These are phyloP conservation scores for Vigna mungo DNA, from an alignment of 306 rosid genomes.

Conservation along the genomic window DNA sequence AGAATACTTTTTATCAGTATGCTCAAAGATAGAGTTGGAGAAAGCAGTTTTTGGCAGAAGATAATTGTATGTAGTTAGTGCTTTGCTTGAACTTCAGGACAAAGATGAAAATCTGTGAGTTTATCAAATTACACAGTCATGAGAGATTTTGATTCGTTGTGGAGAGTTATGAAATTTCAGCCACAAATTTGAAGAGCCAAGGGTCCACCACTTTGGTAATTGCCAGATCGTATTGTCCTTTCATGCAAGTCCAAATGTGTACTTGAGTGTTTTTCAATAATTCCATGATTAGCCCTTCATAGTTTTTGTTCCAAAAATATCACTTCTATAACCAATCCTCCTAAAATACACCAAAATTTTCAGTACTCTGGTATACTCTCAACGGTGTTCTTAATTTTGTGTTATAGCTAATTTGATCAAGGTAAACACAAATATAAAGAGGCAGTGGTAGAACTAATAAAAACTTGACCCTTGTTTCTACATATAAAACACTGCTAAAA, in stretches of 20 bases:
- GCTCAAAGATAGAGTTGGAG: conserved; percentile 13
- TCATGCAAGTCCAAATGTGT: conserved; percentile 37
- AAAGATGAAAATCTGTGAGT: conserved; percentile 26
- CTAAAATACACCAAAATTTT: not conserved
- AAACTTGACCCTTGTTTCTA: not conserved
- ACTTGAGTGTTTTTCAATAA: conserved; percentile 2
- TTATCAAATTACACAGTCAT: conserved; percentile 25
- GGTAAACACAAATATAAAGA: not conserved
- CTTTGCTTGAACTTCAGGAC: conserved; percentile 36
- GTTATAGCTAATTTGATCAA: not conserved
- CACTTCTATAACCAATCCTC: not conserved
- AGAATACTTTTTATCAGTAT: conserved; percentile 20
- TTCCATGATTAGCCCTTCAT: conserved; percentile 37
- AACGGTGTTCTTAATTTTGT: not conserved
- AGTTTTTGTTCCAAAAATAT: not conserved
- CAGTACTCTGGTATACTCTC: conserved; percentile 11
- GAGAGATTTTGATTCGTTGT: conserved; percentile 34
- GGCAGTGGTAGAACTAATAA: not conserved
- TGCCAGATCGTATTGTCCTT: conserved; percentile 19
- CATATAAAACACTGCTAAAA: not conserved
- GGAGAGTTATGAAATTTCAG: conserved; percentile 42
- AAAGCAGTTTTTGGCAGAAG: conserved; percentile 15
- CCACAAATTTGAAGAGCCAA: conserved; percentile 48
- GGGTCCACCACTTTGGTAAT: conserved; percentile 50
- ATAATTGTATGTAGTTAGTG: conserved; percentile 26